These are phyloP conservation scores for Fusarium sp. DNA, from an alignment of 2,329 filamentous ascomycete species.

Conservation along the genomic window DNA sequence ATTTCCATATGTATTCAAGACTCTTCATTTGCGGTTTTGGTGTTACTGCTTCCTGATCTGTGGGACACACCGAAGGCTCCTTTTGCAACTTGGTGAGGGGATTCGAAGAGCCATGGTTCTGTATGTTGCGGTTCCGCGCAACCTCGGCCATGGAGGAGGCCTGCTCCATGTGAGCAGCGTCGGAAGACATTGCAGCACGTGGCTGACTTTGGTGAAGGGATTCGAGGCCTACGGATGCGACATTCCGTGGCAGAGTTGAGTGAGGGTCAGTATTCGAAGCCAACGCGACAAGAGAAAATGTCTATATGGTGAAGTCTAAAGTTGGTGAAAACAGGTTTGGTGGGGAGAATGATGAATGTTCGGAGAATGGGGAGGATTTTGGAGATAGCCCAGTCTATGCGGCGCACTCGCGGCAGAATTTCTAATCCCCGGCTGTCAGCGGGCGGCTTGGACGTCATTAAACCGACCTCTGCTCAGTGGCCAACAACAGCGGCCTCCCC, in stretches of 20 bases:
- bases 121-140: constrained; percentile 52
- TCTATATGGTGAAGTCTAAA: neutral
- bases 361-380: constrained; percentile 36
- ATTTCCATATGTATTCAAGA: constrained; percentile 85
- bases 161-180: constrained; percentile 67
- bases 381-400: constrained; percentile 31
- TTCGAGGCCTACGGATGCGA: constrained; percentile 39
- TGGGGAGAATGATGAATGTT: constrained; percentile 21
- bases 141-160: constrained; percentile 68
- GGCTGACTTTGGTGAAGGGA: constrained; percentile 38
- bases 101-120: constrained; percentile 45
- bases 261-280: constrained; percentile 7
- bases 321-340: constrained; percentile 20
- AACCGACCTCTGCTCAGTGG: constrained; percentile 35
- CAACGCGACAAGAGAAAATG: constrained; percentile 10
- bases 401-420: constrained; percentile 44
- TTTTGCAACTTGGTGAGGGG: constrained; percentile 42
- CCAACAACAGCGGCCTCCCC: constrained; percentile 21
- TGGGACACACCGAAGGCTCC: constrained; percentile 60
- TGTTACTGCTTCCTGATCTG: constrained; percentile 60
- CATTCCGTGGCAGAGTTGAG: constrained; percentile 41
- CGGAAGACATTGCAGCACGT: constrained; percentile 62
- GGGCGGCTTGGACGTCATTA: constrained; percentile 48
- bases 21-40: constrained; percentile 69
- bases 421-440: constrained; percentile 40